A percentile compares a stretch with the other conserved stretches of the same genome.
Evolutionary conservation across 345 rosid species (phyloP).

Genomic region (Pistacia vera): DNA sequence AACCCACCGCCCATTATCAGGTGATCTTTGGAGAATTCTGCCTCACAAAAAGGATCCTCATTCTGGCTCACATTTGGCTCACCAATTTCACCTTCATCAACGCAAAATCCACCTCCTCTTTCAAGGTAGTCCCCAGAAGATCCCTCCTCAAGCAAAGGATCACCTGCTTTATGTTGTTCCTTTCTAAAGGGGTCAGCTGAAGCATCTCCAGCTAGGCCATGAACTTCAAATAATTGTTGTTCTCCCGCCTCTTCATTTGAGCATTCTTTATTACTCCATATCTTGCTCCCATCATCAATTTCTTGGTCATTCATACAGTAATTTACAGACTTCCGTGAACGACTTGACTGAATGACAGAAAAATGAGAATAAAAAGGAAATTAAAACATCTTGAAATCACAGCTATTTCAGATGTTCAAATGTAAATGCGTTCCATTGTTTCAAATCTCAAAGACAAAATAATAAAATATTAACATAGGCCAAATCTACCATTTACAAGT

Average conservation of each 20-base stretch:
- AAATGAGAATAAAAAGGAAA: constrained; percentile 15
- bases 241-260: constrained; percentile 27
- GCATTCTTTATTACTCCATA: constrained; percentile 23
- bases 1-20: constrained; percentile 69
- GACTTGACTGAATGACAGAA: constrained; percentile 56
- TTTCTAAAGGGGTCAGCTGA: constrained; percentile 10
- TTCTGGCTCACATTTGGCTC: constrained; percentile 21
- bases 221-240: constrained; percentile 12
- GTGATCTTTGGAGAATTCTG: constrained; percentile 41
- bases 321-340: constrained; percentile 57
- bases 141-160: constrained; percentile 19
- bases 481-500: neutral
- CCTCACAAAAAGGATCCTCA: constrained; percentile 27
- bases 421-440: neutral
- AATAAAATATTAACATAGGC: neutral
- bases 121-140: constrained; percentile 35
- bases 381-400: neutral
- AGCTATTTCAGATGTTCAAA: neutral
- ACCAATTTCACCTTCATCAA: constrained; percentile 47
- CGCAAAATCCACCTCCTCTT: constrained; percentile 56
- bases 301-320: constrained; percentile 45
- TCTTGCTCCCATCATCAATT: constrained; percentile 41
- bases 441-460: neutral
- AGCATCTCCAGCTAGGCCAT: constrained; percentile 17
- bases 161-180: constrained; percentile 26